Evolutionary conservation across 2,329 filamentous ascomycete species (phyloP).

Genomic region (Gliomastix tumulicola): DNA sequence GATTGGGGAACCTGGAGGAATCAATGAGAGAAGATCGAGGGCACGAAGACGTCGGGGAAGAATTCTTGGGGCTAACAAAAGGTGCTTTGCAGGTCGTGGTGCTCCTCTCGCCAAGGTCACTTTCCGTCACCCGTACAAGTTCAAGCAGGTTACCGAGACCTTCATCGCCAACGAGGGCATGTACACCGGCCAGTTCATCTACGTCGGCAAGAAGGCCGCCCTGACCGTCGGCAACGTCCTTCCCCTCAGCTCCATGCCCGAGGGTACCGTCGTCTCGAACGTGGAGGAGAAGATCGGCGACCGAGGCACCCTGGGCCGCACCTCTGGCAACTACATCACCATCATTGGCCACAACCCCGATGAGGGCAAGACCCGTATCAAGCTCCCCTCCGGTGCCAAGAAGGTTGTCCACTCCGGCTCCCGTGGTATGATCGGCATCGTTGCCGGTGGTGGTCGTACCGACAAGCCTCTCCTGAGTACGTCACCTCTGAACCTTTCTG

Average conservation of each 20-base stretch:
- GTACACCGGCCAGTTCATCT: slow-evolving; percentile 99
- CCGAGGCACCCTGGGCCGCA: slow-evolving; percentile 91
- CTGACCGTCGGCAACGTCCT: slow-evolving; percentile 98
- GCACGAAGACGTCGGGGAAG: no score
- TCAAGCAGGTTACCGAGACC: slow-evolving; percentile 96
- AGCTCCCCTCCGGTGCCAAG: slow-evolving; percentile 98
- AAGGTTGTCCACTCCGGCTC: slow-evolving; percentile 91
- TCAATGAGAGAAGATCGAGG: slow-evolving; percentile 2
- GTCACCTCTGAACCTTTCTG: slow-evolving; percentile 19
- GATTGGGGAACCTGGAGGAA: slow-evolving; percentile 9
- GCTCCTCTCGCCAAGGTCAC: slow-evolving; percentile 93
- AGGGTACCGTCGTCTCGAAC: slow-evolving; percentile 99
- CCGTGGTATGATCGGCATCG: slow-evolving; percentile 99
- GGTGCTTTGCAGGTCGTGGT: slow-evolving; percentile 55
- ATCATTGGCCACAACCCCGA: slow-evolving; percentile 97
- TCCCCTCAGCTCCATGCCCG: slow-evolving; percentile 86
- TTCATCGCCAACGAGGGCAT: slow-evolving; percentile 99
- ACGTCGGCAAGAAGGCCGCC: slow-evolving; percentile 97
- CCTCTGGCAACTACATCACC: slow-evolving; percentile 99
- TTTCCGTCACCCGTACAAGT: slow-evolving; percentile 98
- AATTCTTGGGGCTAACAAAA: slow-evolving; percentile 17
- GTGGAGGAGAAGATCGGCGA: slow-evolving; percentile 99
- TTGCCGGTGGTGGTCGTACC: slow-evolving; percentile 98
- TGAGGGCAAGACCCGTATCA: slow-evolving; percentile 99
- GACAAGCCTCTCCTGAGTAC: slow-evolving; percentile 97